Percentiles rank a stretch among this genome's conserved stretches.
Evolutionary conservation across 345 rosid genomes (phyloP).

Genomic region (Ceriops zippeliana): DNA sequence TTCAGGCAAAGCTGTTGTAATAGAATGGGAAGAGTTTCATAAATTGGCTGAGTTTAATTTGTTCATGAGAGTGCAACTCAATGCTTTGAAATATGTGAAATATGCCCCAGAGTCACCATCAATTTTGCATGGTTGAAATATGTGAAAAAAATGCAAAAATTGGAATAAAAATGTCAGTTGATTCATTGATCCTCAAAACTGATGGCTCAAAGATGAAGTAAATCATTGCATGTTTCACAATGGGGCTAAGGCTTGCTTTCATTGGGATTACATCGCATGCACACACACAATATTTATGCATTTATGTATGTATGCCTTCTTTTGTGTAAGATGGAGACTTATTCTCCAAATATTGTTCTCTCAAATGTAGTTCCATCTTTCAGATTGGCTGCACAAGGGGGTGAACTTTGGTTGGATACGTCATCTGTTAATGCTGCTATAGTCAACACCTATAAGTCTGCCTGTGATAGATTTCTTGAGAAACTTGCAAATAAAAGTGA

Average conservation of each 20-base stretch:
- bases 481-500: slow-evolving; percentile 31
- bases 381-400: slow-evolving; percentile 74
- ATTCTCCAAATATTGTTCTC: slow-evolving; percentile 7
- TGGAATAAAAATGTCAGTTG: too few relatives aligned
- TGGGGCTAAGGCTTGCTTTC: background rate
- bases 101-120: too few relatives aligned
- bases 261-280: too few relatives aligned
- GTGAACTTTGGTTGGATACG: slow-evolving; percentile 77
- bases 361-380: slow-evolving; percentile 18
- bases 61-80: background rate
- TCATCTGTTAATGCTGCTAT: slow-evolving; percentile 82
- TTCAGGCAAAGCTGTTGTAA: background rate
- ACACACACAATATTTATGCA: background rate
- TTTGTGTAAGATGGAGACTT: background rate
- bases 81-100: background rate
- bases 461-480: slow-evolving; percentile 43
- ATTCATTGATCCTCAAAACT: too few relatives aligned
- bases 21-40: background rate
- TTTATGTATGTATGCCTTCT: background rate
- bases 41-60: background rate
- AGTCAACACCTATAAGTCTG: slow-evolving; percentile 62
- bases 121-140: background rate
- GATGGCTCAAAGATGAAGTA: background rate
- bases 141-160: background rate
- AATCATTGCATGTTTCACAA: slow-evolving; percentile 2